Percentiles rank a stretch among this genome's conserved stretches.
These are phyloP conservation scores for Leishmania tropica DNA, from an alignment of 208 protist species.

Conservation along the genomic window DNA sequence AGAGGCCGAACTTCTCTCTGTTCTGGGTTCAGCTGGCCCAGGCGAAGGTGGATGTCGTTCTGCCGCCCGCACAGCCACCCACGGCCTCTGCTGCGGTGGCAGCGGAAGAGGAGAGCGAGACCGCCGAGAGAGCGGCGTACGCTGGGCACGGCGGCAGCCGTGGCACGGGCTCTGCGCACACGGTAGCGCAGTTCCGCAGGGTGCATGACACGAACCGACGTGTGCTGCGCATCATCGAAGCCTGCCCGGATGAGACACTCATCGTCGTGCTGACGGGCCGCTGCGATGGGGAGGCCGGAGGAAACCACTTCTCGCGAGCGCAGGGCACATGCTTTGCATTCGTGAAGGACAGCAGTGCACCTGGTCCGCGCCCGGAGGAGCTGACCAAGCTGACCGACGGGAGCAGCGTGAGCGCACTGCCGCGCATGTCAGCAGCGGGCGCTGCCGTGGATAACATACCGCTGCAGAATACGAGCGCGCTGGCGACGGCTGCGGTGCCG, in stretches of 20 bases:
- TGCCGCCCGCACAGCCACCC: slow-evolving; percentile 7
- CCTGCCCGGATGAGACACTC: slow-evolving; percentile 70
- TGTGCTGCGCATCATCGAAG: slow-evolving; percentile 73
- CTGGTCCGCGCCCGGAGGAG: slow-evolving; percentile 39
- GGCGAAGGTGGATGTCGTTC: slow-evolving; percentile 51
- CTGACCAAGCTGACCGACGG: slow-evolving; percentile 7
- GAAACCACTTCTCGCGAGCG: slow-evolving; percentile 49
- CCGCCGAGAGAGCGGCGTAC: not conserved
- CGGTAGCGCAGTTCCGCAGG: slow-evolving; percentile 36
- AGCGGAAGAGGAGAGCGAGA: not conserved
- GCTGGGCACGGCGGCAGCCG: not conserved
- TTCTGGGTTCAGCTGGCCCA: slow-evolving; percentile 76
- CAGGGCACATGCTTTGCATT: slow-evolving; percentile 78
- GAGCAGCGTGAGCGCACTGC: not conserved
- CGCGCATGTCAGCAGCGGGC: not conserved
- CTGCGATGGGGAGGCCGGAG: slow-evolving; percentile 33
- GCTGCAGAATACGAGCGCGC: not conserved
- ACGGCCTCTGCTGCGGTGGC: not conserved
- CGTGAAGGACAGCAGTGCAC: slow-evolving; percentile 67
- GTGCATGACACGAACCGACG: slow-evolving; percentile 65
- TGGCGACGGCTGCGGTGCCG: not conserved
- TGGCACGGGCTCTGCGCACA: slow-evolving; percentile 14
- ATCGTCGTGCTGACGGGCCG: slow-evolving; percentile 57
- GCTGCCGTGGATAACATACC: not conserved
- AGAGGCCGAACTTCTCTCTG: slow-evolving; percentile 38